Conservation (phyloP, 352 stramenopile genomes). For the Phytophthora palmivora region DNA sequence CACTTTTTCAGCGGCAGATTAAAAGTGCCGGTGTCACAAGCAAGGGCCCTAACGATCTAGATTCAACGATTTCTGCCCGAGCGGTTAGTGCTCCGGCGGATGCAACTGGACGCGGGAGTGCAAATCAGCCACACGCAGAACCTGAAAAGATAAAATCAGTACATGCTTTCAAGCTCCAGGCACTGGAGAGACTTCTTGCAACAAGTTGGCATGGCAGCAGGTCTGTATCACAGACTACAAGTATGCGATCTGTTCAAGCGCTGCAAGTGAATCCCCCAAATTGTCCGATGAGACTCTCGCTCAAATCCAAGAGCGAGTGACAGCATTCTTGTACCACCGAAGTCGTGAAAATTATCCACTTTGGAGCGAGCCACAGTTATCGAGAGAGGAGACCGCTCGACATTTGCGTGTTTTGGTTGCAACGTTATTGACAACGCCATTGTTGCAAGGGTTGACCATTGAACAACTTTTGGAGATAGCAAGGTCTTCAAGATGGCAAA, state of each 20-base stretch:
- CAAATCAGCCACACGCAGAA: conserved; percentile 24
- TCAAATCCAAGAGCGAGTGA: conserved; percentile 65
- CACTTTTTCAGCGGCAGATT: conserved; percentile 3
- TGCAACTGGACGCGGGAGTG: conserved; percentile 3
- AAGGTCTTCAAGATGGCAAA: conserved; percentile 48
- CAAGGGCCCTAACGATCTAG: background rate
- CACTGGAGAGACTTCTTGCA: conserved; percentile 53
- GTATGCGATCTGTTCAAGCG: conserved; percentile 15
- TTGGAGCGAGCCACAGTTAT: conserved; percentile 58
- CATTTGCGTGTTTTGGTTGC: conserved; percentile 46
- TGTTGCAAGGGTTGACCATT: conserved; percentile 48
- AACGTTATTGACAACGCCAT: conserved; percentile 33
- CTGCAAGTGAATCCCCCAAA: conserved; percentile 4
- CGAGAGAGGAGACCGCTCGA: conserved; percentile 56
- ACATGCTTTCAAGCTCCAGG: conserved; percentile 68
- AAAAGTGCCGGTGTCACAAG: conserved; percentile 25
- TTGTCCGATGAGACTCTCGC: conserved; percentile 42
- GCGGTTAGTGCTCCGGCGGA: conserved; percentile 21
- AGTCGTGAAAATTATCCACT: conserved; percentile 66
- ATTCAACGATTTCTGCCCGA: conserved; percentile 2
- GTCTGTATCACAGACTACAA: conserved; percentile 1
- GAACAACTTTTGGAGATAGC: conserved; percentile 67
- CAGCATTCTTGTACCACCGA: conserved; percentile 58
- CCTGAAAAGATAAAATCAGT: conserved; percentile 42
- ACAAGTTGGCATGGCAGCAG: conserved; percentile 30